Evolutionary conservation across 345 rosid genomes (phyloP), one percentile per base, ranked within the genome.

Genomic region (Camelina hispida): DNA sequence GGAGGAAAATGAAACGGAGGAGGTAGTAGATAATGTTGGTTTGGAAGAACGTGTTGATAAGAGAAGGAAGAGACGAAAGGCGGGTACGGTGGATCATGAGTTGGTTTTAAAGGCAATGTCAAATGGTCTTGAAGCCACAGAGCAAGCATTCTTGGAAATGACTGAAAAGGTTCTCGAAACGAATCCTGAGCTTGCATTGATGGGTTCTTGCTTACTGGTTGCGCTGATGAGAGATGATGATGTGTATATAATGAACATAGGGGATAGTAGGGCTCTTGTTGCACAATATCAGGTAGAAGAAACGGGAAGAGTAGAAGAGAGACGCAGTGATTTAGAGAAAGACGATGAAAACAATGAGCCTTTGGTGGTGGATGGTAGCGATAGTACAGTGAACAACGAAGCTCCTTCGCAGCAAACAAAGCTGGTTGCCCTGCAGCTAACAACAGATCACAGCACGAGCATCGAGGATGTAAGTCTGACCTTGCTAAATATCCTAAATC

Each of bases 261-360:
- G 99, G 72, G 99, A 94, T 82, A 92, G 99, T 73, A 86, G 99
- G 75, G 97, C 97, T 51, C 87, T 94, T 78, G 95, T 94, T 62
- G 97, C 99, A 7, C 96, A 87, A 78, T 78, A 81, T 80, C 87
- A 83, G 56, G 81, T 16, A 6, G 60, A 47, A 62, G 75, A 69
- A 63, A 69, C 66, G 73, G 66, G 71, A 67, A 68, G 73, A 56
- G 79, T 54, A 37, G 75, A 69, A 35, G 60, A 69, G 37, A 69
- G 60, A 60, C 79, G 75, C 44, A 76, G 47, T 71, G 86, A 71
- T 66, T 73, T 79, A 43, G 79, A 66, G 79, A 43, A 68, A 53
- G 91, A 89, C 38, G 85, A 81, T 59, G 83, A 79, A 67, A 79
- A 74, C 50, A 89, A 88, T 68, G 89, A 85, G 68, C 44, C 78